Evolutionary conservation across 352 stramenopile genomes (phyloP), one percentile per base, ranked within the genome.

Genomic region (Phytophthora cryptogea): DNA sequence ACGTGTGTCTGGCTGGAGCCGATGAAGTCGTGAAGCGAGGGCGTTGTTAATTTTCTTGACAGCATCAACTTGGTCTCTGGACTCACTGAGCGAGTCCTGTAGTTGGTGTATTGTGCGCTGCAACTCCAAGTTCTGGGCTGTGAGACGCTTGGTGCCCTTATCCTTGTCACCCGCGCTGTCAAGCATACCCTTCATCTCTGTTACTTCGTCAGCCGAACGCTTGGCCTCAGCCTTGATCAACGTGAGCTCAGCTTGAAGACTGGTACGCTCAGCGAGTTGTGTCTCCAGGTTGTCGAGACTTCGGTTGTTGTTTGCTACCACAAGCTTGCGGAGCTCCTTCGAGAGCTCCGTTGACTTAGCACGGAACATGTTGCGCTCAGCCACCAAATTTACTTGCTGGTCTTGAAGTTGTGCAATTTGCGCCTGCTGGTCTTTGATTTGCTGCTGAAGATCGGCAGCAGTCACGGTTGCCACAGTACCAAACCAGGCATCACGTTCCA

Each of bases 1-100:
- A 5, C 79, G 71, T 14, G 71, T 68, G 1, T 89, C 78, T 0
- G 80, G 81, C 28, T 86, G 66, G 16, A 87, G 53, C 10, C 71
- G 52, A 60, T 87, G 74, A 36, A 94, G 75, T 50, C 80, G 83
- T 17, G 75, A 73, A 14, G 87, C 71, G n/a, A 94, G 66, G 23
- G 84, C 78, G 31, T 66, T 71, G 54, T 94, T 94, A 53, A 92
- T 89, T 49, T 80, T 80, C 69, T 88, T 89, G 23, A 86, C 75
- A 3, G 80, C 80, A n/a, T 65, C 59, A 37, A 91, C 59, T 60
- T 94, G 85, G 53, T 91, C 81, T n/a, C 72, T 75, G 0, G 76
- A 73, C 33, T 90, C 83, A 39, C 79, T 80, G 13, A 94, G 59
- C 9, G 79, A 83, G 57, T 92, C 81, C 3, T 80, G 88, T 9